A percentile compares a stretch with the other conserved stretches of the same genome.
Evolutionary conservation across 2,329 filamentous ascomycete species (phyloP).

Genomic region (Stemphylium lycopersici): DNA sequence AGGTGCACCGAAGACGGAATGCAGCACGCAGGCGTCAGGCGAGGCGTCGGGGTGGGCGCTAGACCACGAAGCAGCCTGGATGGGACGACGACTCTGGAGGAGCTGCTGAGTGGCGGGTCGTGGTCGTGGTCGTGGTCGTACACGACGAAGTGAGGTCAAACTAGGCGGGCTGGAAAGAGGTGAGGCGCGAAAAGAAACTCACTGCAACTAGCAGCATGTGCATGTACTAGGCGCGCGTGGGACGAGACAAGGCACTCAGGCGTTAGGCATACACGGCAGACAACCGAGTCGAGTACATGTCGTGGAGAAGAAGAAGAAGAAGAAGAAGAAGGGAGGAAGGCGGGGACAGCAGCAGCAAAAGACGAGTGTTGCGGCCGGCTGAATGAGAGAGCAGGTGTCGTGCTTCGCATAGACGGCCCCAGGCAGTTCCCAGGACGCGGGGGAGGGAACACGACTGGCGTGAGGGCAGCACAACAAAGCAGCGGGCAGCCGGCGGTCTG

Average conservation of each 20-base stretch:
- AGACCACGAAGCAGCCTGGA: conserved; percentile 15
- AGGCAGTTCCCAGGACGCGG: conserved; percentile 32
- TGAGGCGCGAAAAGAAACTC: conserved; percentile 27
- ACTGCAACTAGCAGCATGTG: conserved; percentile 7
- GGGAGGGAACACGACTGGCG: conserved; percentile 19
- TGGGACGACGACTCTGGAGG: conserved; percentile 14
- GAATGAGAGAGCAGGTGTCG: conserved; percentile 37
- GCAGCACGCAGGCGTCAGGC: conserved; percentile 30
- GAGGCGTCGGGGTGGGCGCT: conserved; percentile 21
- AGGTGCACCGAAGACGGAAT: conserved; percentile 24
- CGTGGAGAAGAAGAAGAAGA: conserved; percentile 22
- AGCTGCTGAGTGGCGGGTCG: conserved; percentile 28
- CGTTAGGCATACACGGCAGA: conserved; percentile 16
- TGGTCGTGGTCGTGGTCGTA: conserved; percentile 34
- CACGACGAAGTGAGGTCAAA: conserved; percentile 27
- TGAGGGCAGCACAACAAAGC: conserved; percentile 27
- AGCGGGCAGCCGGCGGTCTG: conserved; percentile 33
- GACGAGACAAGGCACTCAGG: conserved; percentile 12
- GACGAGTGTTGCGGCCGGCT: conserved; percentile 15
- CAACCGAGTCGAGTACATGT: conserved; percentile 28
- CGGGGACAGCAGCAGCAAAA: conserved; percentile 27
- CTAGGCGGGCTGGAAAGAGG: conserved; percentile 19
- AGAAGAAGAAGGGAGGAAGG: conserved; percentile 10
- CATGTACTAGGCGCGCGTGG: conserved; percentile 8
- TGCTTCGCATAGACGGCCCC: conserved; percentile 45